phyloP scores from a whole-genome alignment of 129 eudicot species.

The Pulicaria dysenterica region DNA sequence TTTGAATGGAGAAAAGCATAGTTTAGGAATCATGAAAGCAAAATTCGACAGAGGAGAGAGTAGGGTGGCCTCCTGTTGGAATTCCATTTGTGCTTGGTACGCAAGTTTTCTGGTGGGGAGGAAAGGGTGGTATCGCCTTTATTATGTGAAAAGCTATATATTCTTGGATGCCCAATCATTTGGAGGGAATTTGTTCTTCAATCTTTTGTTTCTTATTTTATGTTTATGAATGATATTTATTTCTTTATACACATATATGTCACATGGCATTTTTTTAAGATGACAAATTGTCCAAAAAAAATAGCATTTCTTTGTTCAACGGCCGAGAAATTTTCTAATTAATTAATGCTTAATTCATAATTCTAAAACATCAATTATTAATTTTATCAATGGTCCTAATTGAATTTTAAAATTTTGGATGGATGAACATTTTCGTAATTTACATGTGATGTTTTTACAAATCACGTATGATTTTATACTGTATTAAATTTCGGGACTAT shows the following conservation, averaged over 20 bases:
- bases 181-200: conserved; percentile 70
- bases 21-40: conserved; percentile 36
- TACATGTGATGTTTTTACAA: no score
- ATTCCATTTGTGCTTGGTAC: conserved; percentile 28
- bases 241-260: conserved; percentile 4
- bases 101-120: conserved; percentile 19
- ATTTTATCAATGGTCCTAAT: no score
- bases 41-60: conserved; percentile 26
- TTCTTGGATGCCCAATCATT: conserved; percentile 43
- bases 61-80: conserved; percentile 22
- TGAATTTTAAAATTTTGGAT: no score
- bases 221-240: not conserved
- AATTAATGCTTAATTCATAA: no score
- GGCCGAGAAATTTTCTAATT: no score
- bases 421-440: no score
- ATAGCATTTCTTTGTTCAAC: no score
- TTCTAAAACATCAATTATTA: no score
- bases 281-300: no score
- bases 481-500: no score
- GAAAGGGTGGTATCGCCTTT: conserved; percentile 29
- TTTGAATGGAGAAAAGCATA: conserved; percentile 26
- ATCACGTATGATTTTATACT: no score
- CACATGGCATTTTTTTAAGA: not conserved
- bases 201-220: conserved; percentile 4
- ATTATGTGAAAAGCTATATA: conserved; percentile 28